Evolutionary conservation across 2,329 filamentous ascomycete species (phyloP).

Genomic region (Ophiostoma himal-ulmi): DNA sequence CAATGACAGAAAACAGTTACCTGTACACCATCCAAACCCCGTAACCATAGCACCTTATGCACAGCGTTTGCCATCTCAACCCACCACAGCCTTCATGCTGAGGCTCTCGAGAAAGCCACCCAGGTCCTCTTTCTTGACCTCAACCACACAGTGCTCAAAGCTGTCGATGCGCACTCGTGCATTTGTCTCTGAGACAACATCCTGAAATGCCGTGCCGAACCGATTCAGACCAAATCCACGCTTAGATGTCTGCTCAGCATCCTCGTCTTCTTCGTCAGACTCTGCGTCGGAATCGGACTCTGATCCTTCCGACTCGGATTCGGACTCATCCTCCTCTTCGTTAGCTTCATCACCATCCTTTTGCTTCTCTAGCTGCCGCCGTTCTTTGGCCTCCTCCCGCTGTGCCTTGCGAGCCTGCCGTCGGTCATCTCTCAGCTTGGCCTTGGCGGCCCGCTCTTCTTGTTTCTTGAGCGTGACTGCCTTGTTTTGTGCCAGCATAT

Average conservation of each 20-base stretch:
- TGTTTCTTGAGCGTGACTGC: conserved; percentile 59
- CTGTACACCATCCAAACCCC: background rate
- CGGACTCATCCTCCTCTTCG: conserved; percentile 26
- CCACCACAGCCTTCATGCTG: conserved; percentile 82
- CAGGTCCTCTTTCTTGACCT: conserved; percentile 95
- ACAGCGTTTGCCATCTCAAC: conserved; percentile 36
- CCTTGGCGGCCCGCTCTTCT: conserved; percentile 58
- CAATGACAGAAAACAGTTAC: background rate
- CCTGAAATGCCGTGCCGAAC: conserved; percentile 92
- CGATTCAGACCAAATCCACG: conserved; percentile 70
- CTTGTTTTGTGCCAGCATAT: conserved; percentile 58
- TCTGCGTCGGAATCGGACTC: conserved; percentile 38
- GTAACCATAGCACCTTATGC: background rate
- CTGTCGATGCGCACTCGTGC: conserved; percentile 87
- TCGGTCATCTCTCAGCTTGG: conserved; percentile 55
- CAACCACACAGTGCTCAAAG: conserved; percentile 95
- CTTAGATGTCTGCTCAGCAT: conserved; percentile 35
- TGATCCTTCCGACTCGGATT: conserved; percentile 44
- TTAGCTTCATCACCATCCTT: background rate
- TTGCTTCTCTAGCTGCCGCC: conserved; percentile 44
- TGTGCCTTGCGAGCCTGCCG: conserved; percentile 52
- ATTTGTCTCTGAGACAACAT: conserved; percentile 86
- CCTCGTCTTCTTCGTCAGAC: conserved; percentile 30
- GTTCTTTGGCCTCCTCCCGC: conserved; percentile 56
- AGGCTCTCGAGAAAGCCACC: conserved; percentile 83